Base-by-base conservation (phyloP, 805 yeast species). In the Candida schatavii region DNA sequence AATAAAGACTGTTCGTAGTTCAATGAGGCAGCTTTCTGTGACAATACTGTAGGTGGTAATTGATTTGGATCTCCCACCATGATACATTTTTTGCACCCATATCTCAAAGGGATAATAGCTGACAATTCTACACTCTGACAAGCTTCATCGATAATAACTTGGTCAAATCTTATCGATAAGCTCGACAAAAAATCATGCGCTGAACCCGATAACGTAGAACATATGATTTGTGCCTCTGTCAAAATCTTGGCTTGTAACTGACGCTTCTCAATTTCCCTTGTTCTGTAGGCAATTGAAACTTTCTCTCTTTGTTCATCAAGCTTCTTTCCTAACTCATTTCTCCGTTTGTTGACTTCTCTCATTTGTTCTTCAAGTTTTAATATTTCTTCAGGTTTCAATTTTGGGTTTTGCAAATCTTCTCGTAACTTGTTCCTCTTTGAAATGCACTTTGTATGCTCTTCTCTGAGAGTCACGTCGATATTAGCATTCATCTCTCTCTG, bases 31-130 rank as follows among this genome's bases (percentile, higher is more conserved):
- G 99, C 98, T 11, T 80, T 83, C 51, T 85, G 89, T 0, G 97
- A 91, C 15, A 93, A 65, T 9, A 91, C 98, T 0, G 99, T 91
- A 0, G 99, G 99, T 0, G 99, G 99, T 47, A 93, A 74, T 66
- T 93, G 99, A 59, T 93, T 90, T 2, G 98, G 98, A 67, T 93
- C 99, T 60, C 99, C 99, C 35, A 93, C 99, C 95, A 93, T 85
- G 37, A 93, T 84, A 66, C 98, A 91, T 42, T 81, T 80, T 45
- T 75, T 81, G 53, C 95, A 86, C 1, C 98, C 98, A 59, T 90
- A 93, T 55, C 95, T 72, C 49, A 93, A 68, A 0, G 99, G 99
- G 52, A 91, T 91, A 20, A 93, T 76, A 0, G 95, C 86, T 5
- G 97, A 88, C 27, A 91, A 59, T 57, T 91, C 99, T 30, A 93